phyloP scores from a whole-genome alignment of 164 flowering plant species.

The Vitis amurensis region DNA sequence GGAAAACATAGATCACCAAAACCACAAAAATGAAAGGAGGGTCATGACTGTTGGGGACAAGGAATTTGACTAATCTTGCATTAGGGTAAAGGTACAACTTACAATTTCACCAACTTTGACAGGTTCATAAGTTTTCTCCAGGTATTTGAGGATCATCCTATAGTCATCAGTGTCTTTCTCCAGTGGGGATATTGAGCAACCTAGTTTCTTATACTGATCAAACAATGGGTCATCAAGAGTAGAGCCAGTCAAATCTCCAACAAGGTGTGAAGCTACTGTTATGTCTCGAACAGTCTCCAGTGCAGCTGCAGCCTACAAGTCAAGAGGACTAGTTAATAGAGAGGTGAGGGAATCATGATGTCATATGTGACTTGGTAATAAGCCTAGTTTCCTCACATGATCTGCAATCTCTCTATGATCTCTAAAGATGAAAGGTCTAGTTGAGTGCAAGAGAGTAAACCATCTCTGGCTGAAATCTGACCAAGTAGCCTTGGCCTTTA shows the following conservation, averaged over 20 bases:
- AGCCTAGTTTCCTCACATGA: constrained; percentile 42
- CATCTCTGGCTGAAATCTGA: constrained; percentile 71
- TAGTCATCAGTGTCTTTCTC: constrained; percentile 71
- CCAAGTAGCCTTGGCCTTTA: constrained; percentile 51
- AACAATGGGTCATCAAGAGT: constrained; percentile 75
- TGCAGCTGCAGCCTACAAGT: constrained; percentile 62
- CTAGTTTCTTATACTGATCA: constrained; percentile 53
- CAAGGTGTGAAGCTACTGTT: constrained; percentile 56
- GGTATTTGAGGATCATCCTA: constrained; percentile 67
- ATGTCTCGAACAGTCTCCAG: constrained; percentile 67
- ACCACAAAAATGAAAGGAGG: background rate
- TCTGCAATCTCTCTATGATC: constrained; percentile 68
- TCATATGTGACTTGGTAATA: background rate
- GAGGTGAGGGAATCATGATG: too few species aligned
- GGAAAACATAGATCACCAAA: constrained; percentile 3
- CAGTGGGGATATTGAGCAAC: constrained; percentile 51
- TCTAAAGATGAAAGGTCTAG: constrained; percentile 61
- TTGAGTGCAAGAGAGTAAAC: constrained; percentile 72
- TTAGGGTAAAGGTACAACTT: constrained; percentile 6
- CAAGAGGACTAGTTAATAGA: too few species aligned
- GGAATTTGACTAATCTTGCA: background rate
- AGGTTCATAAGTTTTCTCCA: constrained; percentile 82
- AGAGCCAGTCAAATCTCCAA: constrained; percentile 73
- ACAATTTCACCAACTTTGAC: constrained; percentile 64
- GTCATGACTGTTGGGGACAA: background rate